Base-by-base conservation (phyloP, 352 stramenopile species). In the Globisporangium cylindrosporum region DNA sequence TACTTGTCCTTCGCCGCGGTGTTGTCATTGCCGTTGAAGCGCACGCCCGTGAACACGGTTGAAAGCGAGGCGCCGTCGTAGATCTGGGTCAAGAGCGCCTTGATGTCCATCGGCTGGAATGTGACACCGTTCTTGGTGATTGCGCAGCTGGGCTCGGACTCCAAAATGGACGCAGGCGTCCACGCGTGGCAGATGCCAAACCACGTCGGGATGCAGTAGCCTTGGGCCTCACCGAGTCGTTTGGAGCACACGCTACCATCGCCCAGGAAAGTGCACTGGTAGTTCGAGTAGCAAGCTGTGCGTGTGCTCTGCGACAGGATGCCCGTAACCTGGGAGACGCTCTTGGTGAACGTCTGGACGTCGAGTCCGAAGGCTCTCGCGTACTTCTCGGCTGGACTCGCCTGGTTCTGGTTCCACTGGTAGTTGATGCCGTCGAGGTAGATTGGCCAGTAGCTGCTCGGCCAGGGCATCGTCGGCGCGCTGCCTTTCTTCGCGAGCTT, bases 361-460 rank as follows among this genome's bases (percentile, higher is more conserved):
- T 89, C 62, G 0, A 76, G 57, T 0, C 63, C 71, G 48, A 87
- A 89, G 10, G 79, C 81, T 1, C 25, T 74, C 4, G 81, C 81
- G 60, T 89, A 89, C 70, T 88, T 88, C 49, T 70, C 72, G 12
- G 79, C 66, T 7, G 81, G 46, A 22, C 76, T 81, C 5, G 59
- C 27, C 15, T 72, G 49, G 22, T 66, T 72, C 20, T 69, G 64
- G 7, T 34, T 76, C 80, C 80, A 83, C 7, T 72, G 62, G 66
- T 73, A 62, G 74, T 91, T 89, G 76, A 91, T 91, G 55, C 80
- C 76, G 72, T 91, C 82, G 46, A 79, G 68, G 71, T 82, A 89
- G 41, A 69, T 74, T 4, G 82, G 81, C 79, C 80, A 91, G 78
- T 91, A 91, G 71, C 76, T 84, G 41, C 75, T 63, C 12, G 79